Base-by-base conservation (phyloP, 2,329 filamentous ascomycete species). In the Fusarium begoniae region DNA sequence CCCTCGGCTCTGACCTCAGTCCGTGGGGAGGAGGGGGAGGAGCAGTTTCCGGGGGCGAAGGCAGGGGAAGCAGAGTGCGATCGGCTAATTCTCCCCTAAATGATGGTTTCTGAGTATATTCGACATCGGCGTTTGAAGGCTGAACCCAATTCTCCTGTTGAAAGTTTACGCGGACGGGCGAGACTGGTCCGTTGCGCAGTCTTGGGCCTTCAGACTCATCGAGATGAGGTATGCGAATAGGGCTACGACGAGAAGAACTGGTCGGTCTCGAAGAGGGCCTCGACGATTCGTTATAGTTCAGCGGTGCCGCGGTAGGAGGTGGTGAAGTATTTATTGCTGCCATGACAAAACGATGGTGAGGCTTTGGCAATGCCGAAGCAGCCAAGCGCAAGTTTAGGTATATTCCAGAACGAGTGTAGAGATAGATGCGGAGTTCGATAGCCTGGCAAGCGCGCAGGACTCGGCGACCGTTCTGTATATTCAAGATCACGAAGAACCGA, bases 131-230 rank as follows among this genome's bases (percentile, higher is more conserved):
- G 74, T 87, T 87, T 37, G 87, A 87, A 28, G 88, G 85, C 74
- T 84, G 84, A 26, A 83, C 83, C 86, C 86, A 90, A 77, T 87
- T 84, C 47, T 88, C 87, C 30, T 84, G 81, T 56, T 87, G 86
- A 63, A 88, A 86, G 76, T 87, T 89, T 61, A 90, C 84, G 65
- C 83, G 85, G 63, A 89, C 87, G 24, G 90, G 89, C 45, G 89
- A 90, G 35, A 86, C 83, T 37, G 89, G 89, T 22, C 85, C 84
- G 57, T 87, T 85, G 69, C 86, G 85, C 67, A 90, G 82, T 67
- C 84, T 83, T 30, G 87, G 83, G 26, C 84, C 84, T 57, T 83
- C 83, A 44, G 72, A 63, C 30, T 72, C 60, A 24, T 75, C 71
- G 53, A 79, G 64, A 53, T 74, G 66, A n/a, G 80, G 64, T 22